Conservation (phyloP, 352 stramenopile genomes). For the Pythium monospermum region DNA sequence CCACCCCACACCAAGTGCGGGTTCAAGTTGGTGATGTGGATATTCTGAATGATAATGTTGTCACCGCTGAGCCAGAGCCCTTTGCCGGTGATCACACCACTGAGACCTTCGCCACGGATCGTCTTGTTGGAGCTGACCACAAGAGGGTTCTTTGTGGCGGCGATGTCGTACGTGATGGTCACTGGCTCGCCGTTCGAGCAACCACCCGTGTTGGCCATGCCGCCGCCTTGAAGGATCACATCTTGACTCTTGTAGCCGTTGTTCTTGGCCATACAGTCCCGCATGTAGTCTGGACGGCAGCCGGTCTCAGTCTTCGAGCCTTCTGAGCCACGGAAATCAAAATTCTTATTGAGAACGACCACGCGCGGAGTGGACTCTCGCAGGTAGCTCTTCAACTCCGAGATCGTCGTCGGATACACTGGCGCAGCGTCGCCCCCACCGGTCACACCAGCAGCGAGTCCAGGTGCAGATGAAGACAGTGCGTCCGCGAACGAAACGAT, state of each 20-base stretch:
- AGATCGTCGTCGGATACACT: slow-evolving; percentile 33
- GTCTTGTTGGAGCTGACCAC: slow-evolving; percentile 34
- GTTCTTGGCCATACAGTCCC: slow-evolving; percentile 43
- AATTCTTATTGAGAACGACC: slow-evolving; percentile 45
- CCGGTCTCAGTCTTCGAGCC: slow-evolving; percentile 39
- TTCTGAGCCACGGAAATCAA: slow-evolving; percentile 51
- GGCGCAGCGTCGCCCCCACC: slow-evolving; percentile 28
- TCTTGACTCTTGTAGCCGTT: slow-evolving; percentile 50
- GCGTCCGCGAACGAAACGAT: background rate
- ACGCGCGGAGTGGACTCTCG: slow-evolving; percentile 33
- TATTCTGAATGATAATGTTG: slow-evolving; percentile 55
- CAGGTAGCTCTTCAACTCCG: slow-evolving; percentile 40
- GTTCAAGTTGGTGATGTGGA: slow-evolving; percentile 54
- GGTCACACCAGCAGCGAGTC: slow-evolving; percentile 30
- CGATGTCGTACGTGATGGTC: slow-evolving; percentile 40
- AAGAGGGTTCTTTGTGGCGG: slow-evolving; percentile 26
- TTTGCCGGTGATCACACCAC: slow-evolving; percentile 36
- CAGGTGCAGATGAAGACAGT: slow-evolving; percentile 2
- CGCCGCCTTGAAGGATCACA: slow-evolving; percentile 46
- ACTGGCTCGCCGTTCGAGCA: slow-evolving; percentile 31
- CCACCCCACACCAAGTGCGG: slow-evolving; percentile 33
- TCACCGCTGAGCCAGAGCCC: slow-evolving; percentile 28
- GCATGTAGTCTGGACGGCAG: slow-evolving; percentile 36
- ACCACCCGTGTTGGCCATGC: slow-evolving; percentile 46
- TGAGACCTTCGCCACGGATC: slow-evolving; percentile 30